Evolutionary conservation across 2,329 filamentous ascomycete species (phyloP), one percentile per base, ranked within the genome.

Genomic region (Podosphaera aphanis): DNA sequence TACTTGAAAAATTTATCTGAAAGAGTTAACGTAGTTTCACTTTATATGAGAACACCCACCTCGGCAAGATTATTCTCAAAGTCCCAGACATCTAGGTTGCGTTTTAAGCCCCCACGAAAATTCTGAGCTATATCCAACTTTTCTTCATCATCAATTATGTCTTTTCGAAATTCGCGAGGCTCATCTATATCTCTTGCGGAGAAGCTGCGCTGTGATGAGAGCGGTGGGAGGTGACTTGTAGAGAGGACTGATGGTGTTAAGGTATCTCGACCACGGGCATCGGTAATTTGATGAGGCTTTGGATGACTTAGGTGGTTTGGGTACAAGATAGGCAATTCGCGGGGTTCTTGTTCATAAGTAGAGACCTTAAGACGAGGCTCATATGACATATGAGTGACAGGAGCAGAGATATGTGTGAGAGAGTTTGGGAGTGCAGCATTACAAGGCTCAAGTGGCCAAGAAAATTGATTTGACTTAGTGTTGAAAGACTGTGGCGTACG

Each of bases 11-110:
- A 36, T 57, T 52, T 35, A 58, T 54, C 56, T 58, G 40, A 11
- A n/a, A n/a, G 21, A 31, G 29, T 48, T 42, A 46, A 23, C 42
- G 20, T n/a, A 5, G n/a, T 44, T 31, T 44, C 37, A 13, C 11
- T 25, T 5, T 11, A 21, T n/a, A 15, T 29, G 3, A 27, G 19
- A n/a, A 18, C 1, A 47, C 51, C 27, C 51, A 57, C 57, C 49
- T 50, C 44, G 11, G 56, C 52, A 21, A 59, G 49, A 48, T 53
- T 55, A 27, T 58, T 55, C 38, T 59, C 56, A 44, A 57, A 56
- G 44, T 56, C 53, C 50, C 52, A 59, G 4, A 55, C 52, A 44
- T 57, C 51, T 16, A 57, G 41, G 44, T 55, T 47, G 19, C 55
- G 49, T 39, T 59, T 58, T 16, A 58, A 39, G 1, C 53, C 55